Evolutionary conservation across 495 filamentous ascomycete genomes (phyloP), one percentile per base, ranked within the genome.

Genomic region (Opeltia flavorubescens): DNA sequence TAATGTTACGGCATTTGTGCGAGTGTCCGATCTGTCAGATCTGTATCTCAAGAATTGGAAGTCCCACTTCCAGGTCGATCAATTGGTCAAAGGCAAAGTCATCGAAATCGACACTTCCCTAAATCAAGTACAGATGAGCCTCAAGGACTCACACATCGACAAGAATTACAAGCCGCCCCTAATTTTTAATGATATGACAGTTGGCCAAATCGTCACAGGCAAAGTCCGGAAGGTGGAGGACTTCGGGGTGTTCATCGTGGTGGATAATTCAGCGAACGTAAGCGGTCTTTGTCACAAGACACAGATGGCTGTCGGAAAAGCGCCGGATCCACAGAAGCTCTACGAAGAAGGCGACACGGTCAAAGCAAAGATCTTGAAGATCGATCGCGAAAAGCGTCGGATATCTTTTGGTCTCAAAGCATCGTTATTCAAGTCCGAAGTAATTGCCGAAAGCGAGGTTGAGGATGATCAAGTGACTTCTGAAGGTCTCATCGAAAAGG

Each of bases 21-120:
- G 80, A 50, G 76, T 96, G 40, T 81, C 81, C 9, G 86, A 95
- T 57, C 76, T 96, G 15, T 94, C 89, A 0, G 89, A 98, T 59
- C 74, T 74, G 3, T 96, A 76, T 59, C 68, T 96, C 54, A 96
- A 95, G 62, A 86, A 95, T 40, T 98, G 91, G 91, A 94, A 94
- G 66, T 72, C 81, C n/a, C 63, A 75, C 13, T 95, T 86, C 66
- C 75, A 89, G 51, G 63, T 83, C 28, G 85, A 86, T 56, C 86
- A 95, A 61, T 70, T 98, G 15, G 84, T 98, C 24, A 88, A 81
- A 62, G 91, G 86, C 41, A 84, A 85, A 39, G 69, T 98, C 55
- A 77, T 82, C 21, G 60, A 74, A 3, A 72, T 85, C 4, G 77
- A 93, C 50, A 47, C 65, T 9, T 64, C 63, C 45, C 60, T 78